phyloP scores from a whole-genome alignment of 805 yeast species.

The Clavispora santaluciae region DNA sequence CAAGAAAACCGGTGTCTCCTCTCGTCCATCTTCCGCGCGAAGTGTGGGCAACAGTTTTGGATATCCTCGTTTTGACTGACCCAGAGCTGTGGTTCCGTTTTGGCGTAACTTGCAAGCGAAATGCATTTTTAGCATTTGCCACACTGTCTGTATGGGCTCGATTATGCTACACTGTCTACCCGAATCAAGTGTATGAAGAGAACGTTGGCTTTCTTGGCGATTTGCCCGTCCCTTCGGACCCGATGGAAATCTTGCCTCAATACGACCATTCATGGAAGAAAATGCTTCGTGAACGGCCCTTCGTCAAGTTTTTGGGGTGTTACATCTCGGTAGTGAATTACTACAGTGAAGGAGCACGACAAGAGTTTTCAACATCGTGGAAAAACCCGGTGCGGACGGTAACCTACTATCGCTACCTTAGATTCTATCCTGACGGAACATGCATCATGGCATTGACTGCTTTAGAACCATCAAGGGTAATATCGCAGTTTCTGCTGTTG shows the following conservation, averaged over 20 bases:
- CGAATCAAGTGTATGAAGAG: slow-evolving; percentile 49
- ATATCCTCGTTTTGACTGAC: slow-evolving; percentile 39
- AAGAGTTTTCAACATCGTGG: slow-evolving; percentile 63
- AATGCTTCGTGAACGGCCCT: slow-evolving; percentile 66
- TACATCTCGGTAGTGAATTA: slow-evolving; percentile 84
- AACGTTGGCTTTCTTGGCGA: slow-evolving; percentile 36
- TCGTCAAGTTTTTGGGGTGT: slow-evolving; percentile 73
- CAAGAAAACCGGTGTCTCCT: slow-evolving; percentile 30
- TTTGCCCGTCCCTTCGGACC: slow-evolving; percentile 33
- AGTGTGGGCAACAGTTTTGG: slow-evolving; percentile 48
- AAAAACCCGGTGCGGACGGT: slow-evolving; percentile 74
- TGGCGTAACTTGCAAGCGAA: slow-evolving; percentile 52
- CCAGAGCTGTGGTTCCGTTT: slow-evolving; percentile 66
- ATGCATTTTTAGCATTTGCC: slow-evolving; percentile 55
- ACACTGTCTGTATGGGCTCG: slow-evolving; percentile 46
- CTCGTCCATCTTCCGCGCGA: slow-evolving; percentile 48
- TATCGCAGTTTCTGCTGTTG: slow-evolving; percentile 46
- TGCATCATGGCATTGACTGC: slow-evolving; percentile 67
- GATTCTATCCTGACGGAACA: slow-evolving; percentile 77
- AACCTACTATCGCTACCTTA: slow-evolving; percentile 79
- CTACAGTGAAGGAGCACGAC: slow-evolving; percentile 74
- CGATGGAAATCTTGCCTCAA: slow-evolving; percentile 23
- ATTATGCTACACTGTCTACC: slow-evolving; percentile 48
- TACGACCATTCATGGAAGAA: slow-evolving; percentile 36
- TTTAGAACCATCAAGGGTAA: slow-evolving; percentile 64